Percentiles rank a stretch among this genome's conserved stretches.
phyloP scores from a whole-genome alignment of 2,329 filamentous ascomycete genomes.

The Tympanopsis confertula region DNA sequence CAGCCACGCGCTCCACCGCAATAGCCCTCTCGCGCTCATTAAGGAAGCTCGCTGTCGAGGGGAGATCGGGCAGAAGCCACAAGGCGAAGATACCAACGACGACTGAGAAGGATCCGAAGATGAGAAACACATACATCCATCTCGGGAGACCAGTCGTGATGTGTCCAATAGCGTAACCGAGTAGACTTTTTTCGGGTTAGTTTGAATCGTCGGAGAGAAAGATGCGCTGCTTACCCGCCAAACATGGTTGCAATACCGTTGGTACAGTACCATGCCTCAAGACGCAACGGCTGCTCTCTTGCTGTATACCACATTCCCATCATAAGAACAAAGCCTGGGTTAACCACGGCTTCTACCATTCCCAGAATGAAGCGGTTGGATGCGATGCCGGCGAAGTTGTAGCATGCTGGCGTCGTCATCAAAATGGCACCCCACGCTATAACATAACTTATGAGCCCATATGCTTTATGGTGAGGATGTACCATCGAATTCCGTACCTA shows the following conservation, averaged over 20 bases:
- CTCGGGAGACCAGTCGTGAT: slow-evolving; percentile 34
- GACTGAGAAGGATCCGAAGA: slow-evolving; percentile 42
- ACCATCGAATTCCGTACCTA: slow-evolving; percentile 8
- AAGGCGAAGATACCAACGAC: slow-evolving; percentile 41
- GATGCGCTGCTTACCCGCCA: slow-evolving; percentile 22
- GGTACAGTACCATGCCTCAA: slow-evolving; percentile 42
- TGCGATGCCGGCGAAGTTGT: slow-evolving; percentile 1
- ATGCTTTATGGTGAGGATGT: not conserved
- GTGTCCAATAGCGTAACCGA: slow-evolving; percentile 48
- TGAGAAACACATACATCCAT: slow-evolving; percentile 48
- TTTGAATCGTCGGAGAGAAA: not conserved
- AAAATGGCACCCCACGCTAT: not conserved
- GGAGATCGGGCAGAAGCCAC: slow-evolving; percentile 48
- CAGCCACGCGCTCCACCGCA: slow-evolving; percentile 36
- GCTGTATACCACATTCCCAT: slow-evolving; percentile 24
- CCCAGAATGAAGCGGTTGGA: not conserved
- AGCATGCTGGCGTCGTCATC: slow-evolving; percentile 1
- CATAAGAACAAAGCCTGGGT: slow-evolving; percentile 15
- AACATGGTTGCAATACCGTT: slow-evolving; percentile 52
- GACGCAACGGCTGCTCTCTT: slow-evolving; percentile 35
- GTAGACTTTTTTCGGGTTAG: slow-evolving; percentile 15
- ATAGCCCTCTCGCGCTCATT: slow-evolving; percentile 40
- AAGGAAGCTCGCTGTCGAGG: slow-evolving; percentile 50
- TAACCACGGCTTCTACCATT: not conserved
- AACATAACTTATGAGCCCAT: too few relatives aligned